Evolutionary conservation across 75 land plant species (phyloP).

Genomic region (Picea glauca): DNA sequence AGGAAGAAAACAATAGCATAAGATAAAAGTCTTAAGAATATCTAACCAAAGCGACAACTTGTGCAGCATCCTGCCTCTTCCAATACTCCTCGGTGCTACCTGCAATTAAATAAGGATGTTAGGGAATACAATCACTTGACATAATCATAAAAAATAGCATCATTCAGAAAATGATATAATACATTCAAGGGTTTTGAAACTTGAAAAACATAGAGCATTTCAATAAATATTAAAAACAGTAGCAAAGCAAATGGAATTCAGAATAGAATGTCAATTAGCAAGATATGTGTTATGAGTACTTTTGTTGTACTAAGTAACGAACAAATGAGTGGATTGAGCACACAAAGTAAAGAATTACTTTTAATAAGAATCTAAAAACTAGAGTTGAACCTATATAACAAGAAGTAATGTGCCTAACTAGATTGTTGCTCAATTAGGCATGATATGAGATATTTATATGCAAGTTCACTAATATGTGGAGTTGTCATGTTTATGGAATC

Average conservation of each 20-base stretch:
- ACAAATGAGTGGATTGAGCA: neutral
- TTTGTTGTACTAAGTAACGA: neutral
- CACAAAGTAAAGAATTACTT: neutral
- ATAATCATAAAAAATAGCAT: neutral
- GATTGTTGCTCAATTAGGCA: too few species aligned
- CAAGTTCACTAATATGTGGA: too few species aligned
- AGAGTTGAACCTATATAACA: too few species aligned
- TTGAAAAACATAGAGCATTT: neutral
- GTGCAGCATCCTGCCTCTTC: conserved; percentile 82
- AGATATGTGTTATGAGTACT: neutral
- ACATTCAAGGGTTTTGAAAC: neutral
- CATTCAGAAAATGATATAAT: neutral
- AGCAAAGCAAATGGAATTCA: neutral
- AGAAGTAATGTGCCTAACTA: too few species aligned
- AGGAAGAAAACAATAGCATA: neutral
- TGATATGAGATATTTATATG: too few species aligned
- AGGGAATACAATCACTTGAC: neutral
- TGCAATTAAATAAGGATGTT: conserved; percentile 16
- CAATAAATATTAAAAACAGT: neutral
- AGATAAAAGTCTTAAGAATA: neutral
- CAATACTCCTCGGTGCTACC: conserved; percentile 94
- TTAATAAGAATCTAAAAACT: too few species aligned
- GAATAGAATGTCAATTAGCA: neutral
- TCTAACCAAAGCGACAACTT: conserved; percentile 56
- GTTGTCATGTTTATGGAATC: too few species aligned